Evolutionary conservation across 495 filamentous ascomycete genomes (phyloP), one percentile per base, ranked within the genome.

Genomic region (Lichenothelia convexa): DNA sequence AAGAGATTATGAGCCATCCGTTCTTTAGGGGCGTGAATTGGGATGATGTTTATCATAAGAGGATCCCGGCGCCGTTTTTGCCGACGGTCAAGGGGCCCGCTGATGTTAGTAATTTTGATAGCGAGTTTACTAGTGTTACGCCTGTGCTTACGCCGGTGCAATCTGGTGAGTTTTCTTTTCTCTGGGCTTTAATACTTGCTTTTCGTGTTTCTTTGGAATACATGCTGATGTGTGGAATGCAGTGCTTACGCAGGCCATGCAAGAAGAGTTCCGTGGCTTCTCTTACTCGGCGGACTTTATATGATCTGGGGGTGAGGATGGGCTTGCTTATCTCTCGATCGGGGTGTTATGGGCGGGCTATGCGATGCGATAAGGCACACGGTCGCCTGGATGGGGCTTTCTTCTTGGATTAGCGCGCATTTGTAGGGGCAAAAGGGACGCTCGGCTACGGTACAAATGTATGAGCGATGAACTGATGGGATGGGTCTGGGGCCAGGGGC

Each of bases 241-340:
- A 93, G 89, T 99, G 19, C 71, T 99, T 33, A 89, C 91, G 7
- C 87, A 94, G 65, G 80, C 84, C 15, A 95, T 95, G 91, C 89
- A 99, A 62, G 89, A 99, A 63, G 85, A 99, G 56, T 99, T 99
- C 80, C 78, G 89, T 32, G 89, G 89, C 44, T 99, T 99, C 66
- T 95, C 91, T 9, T 99, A 99, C 49, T 78, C 76, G 22, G 78
- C 79, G 21, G 78, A 83, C 52, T 82, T 81, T 43, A 51, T 58
- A 24, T 64, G 44, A 61, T 27, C n/a, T n/a, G n/a, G n/a, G n/a
- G n/a, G n/a, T n/a, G n/a, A n/a, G n/a, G n/a, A n/a, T n/a, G n/a
- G n/a, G n/a, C n/a, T n/a, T n/a, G n/a, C n/a, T n/a, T n/a, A n/a
- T n/a, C n/a, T n/a, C n/a, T n/a, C n/a, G n/a, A n/a, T n/a, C n/a